These are phyloP conservation scores for Coemansia erecta DNA, from an alignment of 192 early-diverging fungal genomes.

Conservation along the genomic window DNA sequence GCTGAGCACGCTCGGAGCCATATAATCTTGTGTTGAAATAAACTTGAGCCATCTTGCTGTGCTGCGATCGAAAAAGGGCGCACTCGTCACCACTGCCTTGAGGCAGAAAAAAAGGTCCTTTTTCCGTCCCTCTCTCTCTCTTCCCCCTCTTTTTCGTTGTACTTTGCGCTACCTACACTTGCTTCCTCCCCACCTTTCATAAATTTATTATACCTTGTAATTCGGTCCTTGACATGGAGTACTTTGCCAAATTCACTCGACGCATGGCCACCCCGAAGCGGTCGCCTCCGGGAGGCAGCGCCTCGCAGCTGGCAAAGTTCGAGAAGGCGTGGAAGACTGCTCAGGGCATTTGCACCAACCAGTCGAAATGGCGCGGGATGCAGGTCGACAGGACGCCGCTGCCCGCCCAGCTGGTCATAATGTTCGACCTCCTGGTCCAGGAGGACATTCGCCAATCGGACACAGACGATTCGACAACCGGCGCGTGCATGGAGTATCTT, in stretches of 20 bases:
- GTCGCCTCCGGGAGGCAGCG: conserved; percentile 54
- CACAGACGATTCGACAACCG: conserved; percentile 70
- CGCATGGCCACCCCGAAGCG: conserved; percentile 60
- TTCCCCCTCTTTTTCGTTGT: background rate
- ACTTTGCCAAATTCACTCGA: conserved; percentile 66
- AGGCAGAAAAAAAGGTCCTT: too few relatives aligned
- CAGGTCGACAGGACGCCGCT: conserved; percentile 75
- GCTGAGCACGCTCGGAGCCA: conserved; percentile 20
- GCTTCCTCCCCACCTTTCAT: background rate
- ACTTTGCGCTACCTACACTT: background rate
- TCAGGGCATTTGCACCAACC: conserved; percentile 47
- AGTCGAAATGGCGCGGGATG: conserved; percentile 42
- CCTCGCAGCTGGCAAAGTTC: conserved; percentile 67
- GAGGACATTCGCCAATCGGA: conserved; percentile 69
- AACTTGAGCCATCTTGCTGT: background rate
- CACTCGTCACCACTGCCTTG: too few relatives aligned
- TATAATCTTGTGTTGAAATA: background rate
- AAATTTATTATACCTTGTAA: background rate
- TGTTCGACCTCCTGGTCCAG: conserved; percentile 87
- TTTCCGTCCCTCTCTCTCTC: background rate
- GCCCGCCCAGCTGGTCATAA: conserved; percentile 67
- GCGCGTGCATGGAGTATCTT: conserved; percentile 87
- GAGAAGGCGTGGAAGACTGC: conserved; percentile 66
- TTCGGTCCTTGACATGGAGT: conserved; percentile 52
- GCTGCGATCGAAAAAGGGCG: background rate